Percentiles rank a stretch among this genome's conserved stretches.
Conservation (phyloP, 768 basidiomycete species). For the Leucosporidium yakuticum region DNA sequence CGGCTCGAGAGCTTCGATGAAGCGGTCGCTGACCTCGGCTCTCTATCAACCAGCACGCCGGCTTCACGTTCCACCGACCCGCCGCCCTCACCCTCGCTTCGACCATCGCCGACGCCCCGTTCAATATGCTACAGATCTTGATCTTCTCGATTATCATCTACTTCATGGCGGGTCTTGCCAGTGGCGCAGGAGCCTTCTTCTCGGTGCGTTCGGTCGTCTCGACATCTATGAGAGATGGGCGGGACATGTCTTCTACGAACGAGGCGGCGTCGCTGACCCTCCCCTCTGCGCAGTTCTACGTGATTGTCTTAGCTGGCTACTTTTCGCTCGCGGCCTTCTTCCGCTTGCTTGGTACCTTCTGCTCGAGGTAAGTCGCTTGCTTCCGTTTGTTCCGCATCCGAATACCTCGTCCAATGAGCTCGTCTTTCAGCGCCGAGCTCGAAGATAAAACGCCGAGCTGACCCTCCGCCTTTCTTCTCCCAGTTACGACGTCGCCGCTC, state of each 20-base stretch:
- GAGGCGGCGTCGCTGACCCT: not conserved
- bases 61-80: constrained; percentile 48
- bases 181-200: constrained; percentile 50
- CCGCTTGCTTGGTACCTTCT: constrained; percentile 20
- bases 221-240: no score
- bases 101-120: constrained; percentile 47
- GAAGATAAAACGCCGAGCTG: no score
- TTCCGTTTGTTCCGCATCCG: no score
- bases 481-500: constrained; percentile 5
- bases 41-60: constrained; percentile 36
- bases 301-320: constrained; percentile 32
- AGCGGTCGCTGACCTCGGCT: not conserved
- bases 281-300: constrained; percentile 16
- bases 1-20: not conserved
- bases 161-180: constrained; percentile 43
- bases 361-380: no score
- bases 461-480: no score
- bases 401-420: constrained; percentile 1
- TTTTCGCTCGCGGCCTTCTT: constrained; percentile 34
- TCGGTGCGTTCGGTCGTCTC: constrained; percentile 38
- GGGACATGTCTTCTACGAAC: no score
- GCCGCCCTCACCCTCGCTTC: constrained; percentile 45
- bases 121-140: constrained; percentile 33
- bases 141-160: constrained; percentile 33
- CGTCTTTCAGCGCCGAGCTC: no score